Conservation (phyloP, 805 yeast species). For the Sugiyamaella floridensis region DNA sequence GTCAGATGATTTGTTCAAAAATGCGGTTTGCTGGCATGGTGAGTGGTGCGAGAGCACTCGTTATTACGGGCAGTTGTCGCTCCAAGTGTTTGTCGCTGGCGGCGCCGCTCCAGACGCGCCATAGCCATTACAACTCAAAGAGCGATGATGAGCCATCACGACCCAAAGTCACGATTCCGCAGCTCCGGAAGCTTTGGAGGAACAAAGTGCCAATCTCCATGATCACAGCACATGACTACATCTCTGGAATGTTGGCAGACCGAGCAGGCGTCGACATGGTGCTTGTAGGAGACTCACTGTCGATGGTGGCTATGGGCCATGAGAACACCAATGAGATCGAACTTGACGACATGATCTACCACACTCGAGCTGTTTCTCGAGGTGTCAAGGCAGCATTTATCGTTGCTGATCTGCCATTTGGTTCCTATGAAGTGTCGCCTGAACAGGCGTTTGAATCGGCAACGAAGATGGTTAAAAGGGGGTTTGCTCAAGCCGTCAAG, state of each 20-base stretch:
- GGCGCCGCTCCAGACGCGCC: too few relatives aligned
- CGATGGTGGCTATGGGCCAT: constrained; percentile 87
- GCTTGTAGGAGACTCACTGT: constrained; percentile 85
- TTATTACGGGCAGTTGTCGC: too few relatives aligned
- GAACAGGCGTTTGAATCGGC: constrained; percentile 59
- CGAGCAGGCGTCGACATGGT: constrained; percentile 59
- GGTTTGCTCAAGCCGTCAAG: constrained; percentile 65
- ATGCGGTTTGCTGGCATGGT: too few relatives aligned
- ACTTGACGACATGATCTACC: constrained; percentile 69
- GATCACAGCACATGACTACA: constrained; percentile 87
- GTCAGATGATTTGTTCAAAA: too few relatives aligned
- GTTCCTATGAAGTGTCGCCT: constrained; percentile 62
- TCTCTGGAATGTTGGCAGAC: constrained; percentile 67
- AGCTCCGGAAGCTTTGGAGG: constrained; percentile 32
- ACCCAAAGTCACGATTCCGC: constrained; percentile 36
- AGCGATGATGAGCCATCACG: constrained; percentile 10
- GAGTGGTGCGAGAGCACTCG: too few relatives aligned
- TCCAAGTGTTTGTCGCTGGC: too few relatives aligned
- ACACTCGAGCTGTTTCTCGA: constrained; percentile 67
- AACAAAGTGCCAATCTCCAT: constrained; percentile 39
- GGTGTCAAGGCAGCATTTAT: constrained; percentile 61
- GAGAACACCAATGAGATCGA: constrained; percentile 57
- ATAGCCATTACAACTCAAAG: constrained; percentile 16
- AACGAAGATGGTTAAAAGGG: constrained; percentile 45
- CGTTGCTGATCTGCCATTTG: constrained; percentile 85